Base-by-base conservation (phyloP, 192 early-diverging fungal species). In the Backusella westeae region DNA sequence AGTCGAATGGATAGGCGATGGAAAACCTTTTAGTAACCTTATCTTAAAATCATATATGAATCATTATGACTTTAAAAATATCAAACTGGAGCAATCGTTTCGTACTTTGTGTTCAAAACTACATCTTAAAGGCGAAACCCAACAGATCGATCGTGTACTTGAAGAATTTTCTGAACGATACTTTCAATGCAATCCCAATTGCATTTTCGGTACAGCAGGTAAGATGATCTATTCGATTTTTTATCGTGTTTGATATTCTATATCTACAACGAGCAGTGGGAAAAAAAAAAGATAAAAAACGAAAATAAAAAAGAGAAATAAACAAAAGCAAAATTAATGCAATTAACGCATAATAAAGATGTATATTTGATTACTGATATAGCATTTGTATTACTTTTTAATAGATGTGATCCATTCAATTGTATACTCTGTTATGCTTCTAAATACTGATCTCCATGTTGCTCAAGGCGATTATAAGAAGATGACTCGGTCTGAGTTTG, bases 371-470 rank as follows among this genome's bases (percentile, higher is more conserved):
- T 63, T 14, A 26, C 26, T 63, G 12, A 63, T 63, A 63, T 29
- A 63, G 10, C 8, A n/a, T 26, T 56, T 9, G 4, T 63, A 41
- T 41, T 41, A 71, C 8, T 38, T 23, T 38, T 69, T 23, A 53
- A 38, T 80, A 80, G 96, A 97, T 78, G 89, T 95, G 19, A 93
- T 96, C 0, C 93, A 99, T 72, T 93, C 93, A 7, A 91, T 96
- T 70, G 86, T 93, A 0, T 96, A 95, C 78, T 96, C 95, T 17
- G 73, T 95, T 7, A 77, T 99, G 75, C 78, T 99, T 71, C 87
- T 99, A 8, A 97, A 97, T 80, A 99, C 97, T 1, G 97, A 99
- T 78, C 83, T 97, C 69, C 94, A 97, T 78, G 88, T 96, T 74
- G 95, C 94, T 23, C 91, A 94, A 70, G 87, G 85, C 5, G 80